Base-by-base conservation (phyloP, 306 rosid species). In the Trifolium fragiferum region DNA sequence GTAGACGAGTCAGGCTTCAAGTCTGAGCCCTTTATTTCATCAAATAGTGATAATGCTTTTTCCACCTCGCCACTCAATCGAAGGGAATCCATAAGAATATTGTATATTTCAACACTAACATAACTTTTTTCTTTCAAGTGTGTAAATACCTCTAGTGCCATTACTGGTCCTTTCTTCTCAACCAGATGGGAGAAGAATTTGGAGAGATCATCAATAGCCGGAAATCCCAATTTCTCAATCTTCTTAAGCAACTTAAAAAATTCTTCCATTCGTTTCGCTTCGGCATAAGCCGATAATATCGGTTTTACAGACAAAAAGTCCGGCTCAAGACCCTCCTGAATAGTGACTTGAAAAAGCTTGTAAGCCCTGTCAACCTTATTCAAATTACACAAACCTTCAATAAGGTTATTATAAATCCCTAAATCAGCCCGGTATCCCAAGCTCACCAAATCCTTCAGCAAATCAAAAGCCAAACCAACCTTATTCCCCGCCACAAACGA, bases 351-450 rank as follows among this genome's bases (percentile, higher is more conserved):
- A 72, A 93, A 91, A 81, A 93, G 87, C 82, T 82, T 93, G 66
- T 76, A 64, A 27, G 98, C 97, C 83, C 75, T 89, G 54, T 93
- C 88, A 14, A 86, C 85, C 81, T 76, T 81, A 41, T 88, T 86
- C 79, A 55, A 80, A 72, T 67, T 71, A 78, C 97, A 93, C 79
- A 93, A 83, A 69, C 96, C 97, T 73, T 76, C 82, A 44, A 93
- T 89, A 65, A 89, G 96, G 35, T 80, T 88, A 79, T 80, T 87
- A 78, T 91, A 93, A 30, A 93, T 88, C 62, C 73, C 86, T 72
- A 93, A 77, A 80, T 93, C 96, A 1, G 91, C 94, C 72, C 94
- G 82, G 61, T 89, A 91, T 43, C 98, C 94, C 0, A 87, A 89
- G 55, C 82, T 85, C 9, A 89, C 77, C 86, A 93, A 82, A 86